Conservation (phyloP, 2,329 filamentous ascomycete species). For the Cladosporium austrohemisphaericum region DNA sequence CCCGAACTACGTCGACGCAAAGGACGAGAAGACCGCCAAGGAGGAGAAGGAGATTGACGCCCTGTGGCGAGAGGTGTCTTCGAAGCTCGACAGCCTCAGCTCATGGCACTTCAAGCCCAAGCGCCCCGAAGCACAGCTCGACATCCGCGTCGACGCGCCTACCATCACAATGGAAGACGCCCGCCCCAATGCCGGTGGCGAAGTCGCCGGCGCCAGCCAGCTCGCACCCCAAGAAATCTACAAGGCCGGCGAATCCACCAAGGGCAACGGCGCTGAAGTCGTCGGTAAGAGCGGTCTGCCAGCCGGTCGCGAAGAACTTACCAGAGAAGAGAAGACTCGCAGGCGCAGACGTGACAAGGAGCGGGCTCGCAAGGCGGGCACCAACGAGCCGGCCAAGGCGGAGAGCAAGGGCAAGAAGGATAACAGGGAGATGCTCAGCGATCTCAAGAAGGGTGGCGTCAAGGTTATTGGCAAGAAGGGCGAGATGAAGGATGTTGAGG, state of each 20-base stretch:
- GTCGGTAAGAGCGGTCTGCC: conserved; percentile 71
- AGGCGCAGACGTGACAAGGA: conserved; percentile 72
- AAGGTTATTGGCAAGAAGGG: conserved; percentile 90
- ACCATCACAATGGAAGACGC: conserved; percentile 93
- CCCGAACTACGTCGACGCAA: conserved; percentile 74
- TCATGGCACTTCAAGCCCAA: conserved; percentile 96
- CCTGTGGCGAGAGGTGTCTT: conserved; percentile 77
- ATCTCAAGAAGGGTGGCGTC: conserved; percentile 79
- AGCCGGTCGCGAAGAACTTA: conserved; percentile 80
- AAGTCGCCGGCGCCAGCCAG: conserved; percentile 64
- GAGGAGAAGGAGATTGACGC: conserved; percentile 72
- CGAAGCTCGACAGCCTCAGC: conserved; percentile 80
- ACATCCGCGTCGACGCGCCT: conserved; percentile 85
- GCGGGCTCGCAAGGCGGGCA: conserved; percentile 67
- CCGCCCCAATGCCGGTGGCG: conserved; percentile 76
- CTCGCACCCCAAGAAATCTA: conserved; percentile 95
- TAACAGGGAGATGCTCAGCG: conserved; percentile 57
- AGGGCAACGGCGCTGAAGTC: conserved; percentile 63
- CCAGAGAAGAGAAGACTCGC: conserved; percentile 75
- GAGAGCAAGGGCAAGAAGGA: conserved; percentile 58
- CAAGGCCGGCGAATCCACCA: conserved; percentile 62
- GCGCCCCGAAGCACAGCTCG: conserved; percentile 73
- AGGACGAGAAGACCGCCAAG: conserved; percentile 75
- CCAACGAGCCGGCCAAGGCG: conserved; percentile 40
- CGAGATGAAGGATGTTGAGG: conserved; percentile 77